Base-by-base conservation (phyloP, 768 basidiomycete genomes). In the Pulveroboletus ravenelii region DNA sequence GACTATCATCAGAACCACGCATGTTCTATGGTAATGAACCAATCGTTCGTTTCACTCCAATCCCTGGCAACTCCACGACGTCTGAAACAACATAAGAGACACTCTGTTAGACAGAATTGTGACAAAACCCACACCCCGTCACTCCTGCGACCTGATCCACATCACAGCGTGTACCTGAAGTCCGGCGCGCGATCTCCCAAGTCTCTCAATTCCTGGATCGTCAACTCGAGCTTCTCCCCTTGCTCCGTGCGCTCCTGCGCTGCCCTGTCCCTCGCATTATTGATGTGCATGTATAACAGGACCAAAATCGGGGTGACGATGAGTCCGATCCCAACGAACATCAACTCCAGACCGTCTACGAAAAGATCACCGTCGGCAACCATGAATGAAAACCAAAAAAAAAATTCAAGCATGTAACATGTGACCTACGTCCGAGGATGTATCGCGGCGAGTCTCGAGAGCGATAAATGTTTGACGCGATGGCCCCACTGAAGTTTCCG, bases 301-400 rank as follows among this genome's bases (percentile, higher is more conserved):
- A 78, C 72, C 10, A 75, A 69, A 20, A 78, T 65, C 0, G 80
- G 79, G 1, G 81, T 56, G 27, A 65, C 60, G 7, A 85, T 70
- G 57, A 85, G 69, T 0, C 85, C 84, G 30, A 88, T 81, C 4
- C 78, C 79, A 17, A 85, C 74, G 50, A 86, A 84, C 81, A 83
- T 83, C 18, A 87, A 68, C 63, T 84, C 83, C 13, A 84, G 44
- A 1, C 70, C 81, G 57, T 85, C 84, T 85, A 23, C 7, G 3
- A 31, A 23, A 10, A 5, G 38, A 20, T 37, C 8, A 34, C 1
- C 5, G 3, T 48, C n/a, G 20, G 9, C 43, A 23, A 34, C 5
- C n/a, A 10, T 6, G 20, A 35, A 12, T 18, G 7, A 6, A 3
- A 9, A 13, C 17, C n/a, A n/a, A n/a, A n/a, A n/a, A 25, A n/a